A percentile compares a stretch with the other conserved stretches of the same genome.
These are phyloP conservation scores for Stygiomarasmius scandens DNA, from an alignment of 1,284 basidiomycete species.

Conservation along the genomic window DNA sequence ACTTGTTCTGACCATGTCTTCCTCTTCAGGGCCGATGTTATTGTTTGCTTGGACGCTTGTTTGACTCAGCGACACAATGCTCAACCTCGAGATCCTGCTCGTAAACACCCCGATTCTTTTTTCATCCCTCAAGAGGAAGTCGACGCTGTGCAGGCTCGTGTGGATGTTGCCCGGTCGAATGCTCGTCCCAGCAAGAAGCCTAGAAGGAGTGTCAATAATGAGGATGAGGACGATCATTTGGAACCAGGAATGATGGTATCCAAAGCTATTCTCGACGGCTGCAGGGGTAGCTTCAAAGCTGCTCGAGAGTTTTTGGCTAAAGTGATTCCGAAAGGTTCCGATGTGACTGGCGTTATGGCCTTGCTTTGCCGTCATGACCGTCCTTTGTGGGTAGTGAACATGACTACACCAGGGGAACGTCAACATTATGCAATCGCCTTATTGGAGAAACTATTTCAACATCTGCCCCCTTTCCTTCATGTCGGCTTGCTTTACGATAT, in stretches of 20 bases:
- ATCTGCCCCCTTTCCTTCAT: constrained; percentile 15
- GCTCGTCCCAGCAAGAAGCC: neutral
- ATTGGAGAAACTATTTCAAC: constrained; percentile 16
- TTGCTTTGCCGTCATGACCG: constrained; percentile 12
- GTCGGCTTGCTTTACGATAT: constrained; percentile 27
- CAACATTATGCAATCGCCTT: constrained; percentile 23
- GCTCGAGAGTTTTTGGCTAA: constrained; percentile 29
- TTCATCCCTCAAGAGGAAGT: constrained; percentile 10
- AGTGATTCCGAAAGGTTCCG: neutral
- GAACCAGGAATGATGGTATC: too few species aligned
- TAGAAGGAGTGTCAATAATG: too few species aligned
- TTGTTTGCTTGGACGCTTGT: constrained; percentile 22
- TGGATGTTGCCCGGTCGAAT: neutral
- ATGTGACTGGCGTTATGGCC: constrained; percentile 5
- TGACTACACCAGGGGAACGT: constrained; percentile 22
- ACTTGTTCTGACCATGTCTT: neutral
- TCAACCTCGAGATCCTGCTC: neutral
- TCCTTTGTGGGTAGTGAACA: constrained; percentile 20
- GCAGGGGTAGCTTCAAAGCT: constrained; percentile 26
- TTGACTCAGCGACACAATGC: constrained; percentile 19
- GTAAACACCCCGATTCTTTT: constrained; percentile 2
- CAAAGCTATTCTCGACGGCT: too few species aligned
- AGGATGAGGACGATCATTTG: too few species aligned
- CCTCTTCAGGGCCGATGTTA: neutral
- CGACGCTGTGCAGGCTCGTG: neutral